These are phyloP conservation scores for Xylaria sp. DNA, from an alignment of 2,329 filamentous ascomycete genomes.

Conservation along the genomic window DNA sequence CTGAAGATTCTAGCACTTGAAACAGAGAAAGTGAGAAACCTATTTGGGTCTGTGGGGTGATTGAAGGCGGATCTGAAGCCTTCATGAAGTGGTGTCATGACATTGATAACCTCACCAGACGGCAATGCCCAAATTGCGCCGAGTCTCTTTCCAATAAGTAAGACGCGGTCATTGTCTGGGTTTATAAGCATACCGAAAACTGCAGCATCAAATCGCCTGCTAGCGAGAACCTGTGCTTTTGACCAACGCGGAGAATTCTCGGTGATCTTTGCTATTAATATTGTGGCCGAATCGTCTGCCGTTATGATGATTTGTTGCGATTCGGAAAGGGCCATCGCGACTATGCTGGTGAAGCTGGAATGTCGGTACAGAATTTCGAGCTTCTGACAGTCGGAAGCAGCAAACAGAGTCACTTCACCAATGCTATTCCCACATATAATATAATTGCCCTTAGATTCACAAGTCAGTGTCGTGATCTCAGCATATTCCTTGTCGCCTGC, in stretches of 20 bases:
- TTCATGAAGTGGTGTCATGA: conserved; percentile 20
- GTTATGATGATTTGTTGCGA: conserved; percentile 32
- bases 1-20: conserved; percentile 24
- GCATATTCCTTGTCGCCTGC: conserved; percentile 30
- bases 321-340: no score
- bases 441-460: conserved; percentile 33
- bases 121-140: conserved; percentile 44
- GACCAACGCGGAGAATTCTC: conserved; percentile 3
- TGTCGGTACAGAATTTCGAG: no score
- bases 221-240: conserved; percentile 29
- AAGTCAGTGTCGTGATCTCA: conserved; percentile 42
- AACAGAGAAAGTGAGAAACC: conserved; percentile 31
- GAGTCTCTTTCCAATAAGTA: conserved; percentile 37
- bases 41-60: conserved; percentile 28
- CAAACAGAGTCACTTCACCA: no score
- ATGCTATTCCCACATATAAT: conserved; percentile 34
- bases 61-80: conserved; percentile 18
- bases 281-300: conserved; percentile 45
- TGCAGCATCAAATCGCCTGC: conserved; percentile 35
- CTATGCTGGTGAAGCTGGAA: no score
- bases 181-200: conserved; percentile 37
- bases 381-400: no score
- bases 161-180: conserved; percentile 38
- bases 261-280: conserved; percentile 41
- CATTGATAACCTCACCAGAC: conserved; percentile 34